Base-by-base conservation (phyloP, 768 basidiomycete genomes). In the Suillus americanus region DNA sequence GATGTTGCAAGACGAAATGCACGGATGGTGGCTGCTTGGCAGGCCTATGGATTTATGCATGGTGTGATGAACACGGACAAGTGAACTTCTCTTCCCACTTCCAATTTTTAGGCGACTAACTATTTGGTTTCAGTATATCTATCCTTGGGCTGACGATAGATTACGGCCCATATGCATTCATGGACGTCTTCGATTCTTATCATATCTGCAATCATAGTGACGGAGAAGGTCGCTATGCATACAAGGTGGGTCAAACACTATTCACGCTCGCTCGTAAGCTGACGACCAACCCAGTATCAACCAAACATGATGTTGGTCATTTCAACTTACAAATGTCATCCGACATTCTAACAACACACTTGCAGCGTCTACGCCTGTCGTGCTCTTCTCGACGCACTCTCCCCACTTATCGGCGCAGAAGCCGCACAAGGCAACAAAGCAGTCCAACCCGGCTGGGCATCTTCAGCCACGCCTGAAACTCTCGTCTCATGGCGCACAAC, bases 21-120 rank as follows among this genome's bases (percentile, higher is more conserved):
- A 51, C 81, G 80, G 73, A 99, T 96, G 92, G 92, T 95, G 0
- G 97, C 95, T 12, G 90, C 84, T 4, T 99, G 97, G 97, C 97
- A 99, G 77, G 94, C 87, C 8, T 92, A 91, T 74, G 94, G 94
- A 1, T 95, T 92, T 74, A 94, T 95, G 94, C 93, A 95, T 72
- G 95, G 94, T 0, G 97, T 99, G 43, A 94, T 99, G 70, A 99
- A 99, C 72, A 97, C 96, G 2, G 97, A 98, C 79, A 97, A 97
- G 91, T 91, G 68, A 64, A 84, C 72, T n/a, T 3, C 30, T 33
- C 55, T 33, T 12, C 12, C 13, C 53, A 20, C 16, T 37, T 9
- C 16, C 0, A 38, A 40, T 35, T 38, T 60, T 63, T 45, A 33
- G 30, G 50, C 73, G 38, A 74, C 62, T 41, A 20, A 59, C 9